A percentile compares a stretch with the other conserved stretches of the same genome.
Conservation (phyloP, 192 early-diverging fungal genomes). For the Backusella tarrabulga region DNA sequence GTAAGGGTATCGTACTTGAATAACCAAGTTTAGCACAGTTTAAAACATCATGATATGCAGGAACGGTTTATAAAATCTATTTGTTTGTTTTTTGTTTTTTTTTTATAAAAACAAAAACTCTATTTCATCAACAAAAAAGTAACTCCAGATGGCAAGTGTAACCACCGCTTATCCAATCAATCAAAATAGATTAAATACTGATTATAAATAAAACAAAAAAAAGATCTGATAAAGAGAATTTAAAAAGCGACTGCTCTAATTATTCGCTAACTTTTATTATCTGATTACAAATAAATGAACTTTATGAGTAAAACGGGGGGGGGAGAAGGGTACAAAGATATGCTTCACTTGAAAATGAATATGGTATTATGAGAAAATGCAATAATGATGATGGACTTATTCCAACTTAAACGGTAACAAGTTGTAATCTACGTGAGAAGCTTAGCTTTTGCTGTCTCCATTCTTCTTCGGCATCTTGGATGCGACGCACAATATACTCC, state of each 20-base stretch:
- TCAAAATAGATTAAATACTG: not conserved
- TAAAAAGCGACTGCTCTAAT: not conserved
- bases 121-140: not conserved
- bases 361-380: not conserved
- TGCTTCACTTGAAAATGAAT: not conserved
- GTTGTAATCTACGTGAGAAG: not conserved
- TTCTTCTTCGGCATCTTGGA: constrained; percentile 32
- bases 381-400: not conserved
- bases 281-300: constrained; percentile 3
- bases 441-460: constrained; percentile 18
- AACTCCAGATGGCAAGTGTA: not conserved
- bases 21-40: not conserved
- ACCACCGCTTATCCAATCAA: not conserved
- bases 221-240: constrained; percentile 3
- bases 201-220: not conserved
- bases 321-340: not conserved
- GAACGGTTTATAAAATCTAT: not conserved
- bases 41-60: not conserved
- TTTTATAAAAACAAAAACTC: not conserved
- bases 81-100: not conserved
- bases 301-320: not conserved
- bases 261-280: not conserved
- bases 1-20: not conserved
- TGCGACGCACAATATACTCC: constrained; percentile 31
- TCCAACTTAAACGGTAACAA: not conserved